Evolutionary conservation across 208 protist species (phyloP).

Genomic region (Trypanosoma mega): DNA sequence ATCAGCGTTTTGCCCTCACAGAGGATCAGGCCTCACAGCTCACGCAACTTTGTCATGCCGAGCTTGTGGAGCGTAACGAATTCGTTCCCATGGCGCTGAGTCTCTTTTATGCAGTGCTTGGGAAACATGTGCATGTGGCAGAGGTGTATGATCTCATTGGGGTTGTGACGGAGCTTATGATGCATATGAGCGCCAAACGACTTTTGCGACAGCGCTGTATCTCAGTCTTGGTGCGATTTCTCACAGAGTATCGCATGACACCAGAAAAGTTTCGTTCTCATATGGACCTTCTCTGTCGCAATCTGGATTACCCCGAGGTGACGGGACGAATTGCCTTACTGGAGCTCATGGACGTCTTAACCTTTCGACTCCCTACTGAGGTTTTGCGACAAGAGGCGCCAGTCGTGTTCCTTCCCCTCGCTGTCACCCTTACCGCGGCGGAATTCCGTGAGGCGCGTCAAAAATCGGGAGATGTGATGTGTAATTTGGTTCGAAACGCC

Average conservation of each 20-base stretch:
- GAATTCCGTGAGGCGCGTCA: constrained; percentile 63
- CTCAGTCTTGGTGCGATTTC: constrained; percentile 75
- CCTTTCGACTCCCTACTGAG: constrained; percentile 66
- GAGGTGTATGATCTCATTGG: constrained; percentile 90
- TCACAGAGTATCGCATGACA: constrained; percentile 91
- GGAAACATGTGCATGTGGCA: constrained; percentile 81
- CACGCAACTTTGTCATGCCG: constrained; percentile 56
- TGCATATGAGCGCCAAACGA: constrained; percentile 68
- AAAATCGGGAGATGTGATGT: constrained; percentile 56
- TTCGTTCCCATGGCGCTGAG: constrained; percentile 81
- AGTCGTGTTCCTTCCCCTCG: constrained; percentile 68
- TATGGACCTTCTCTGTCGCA: constrained; percentile 81
- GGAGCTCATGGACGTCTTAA: constrained; percentile 70
- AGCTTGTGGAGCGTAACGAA: constrained; percentile 80
- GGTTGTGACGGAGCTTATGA: constrained; percentile 81
- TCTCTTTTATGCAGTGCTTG: constrained; percentile 85
- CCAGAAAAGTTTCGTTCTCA: constrained; percentile 87
- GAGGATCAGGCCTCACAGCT: constrained; percentile 63
- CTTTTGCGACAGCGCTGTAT: constrained; percentile 76
- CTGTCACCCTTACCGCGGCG: constrained; percentile 55
- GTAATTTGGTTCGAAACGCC: constrained; percentile 57
- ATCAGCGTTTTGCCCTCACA: constrained; percentile 67
- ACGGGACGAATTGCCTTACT: constrained; percentile 78
- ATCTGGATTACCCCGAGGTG: constrained; percentile 85
- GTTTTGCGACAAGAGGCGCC: constrained; percentile 81